A percentile compares a stretch with the other conserved stretches of the same genome.
These are phyloP conservation scores for Asterophora lycoperdoides DNA, from an alignment of 768 basidiomycete species.

Conservation along the genomic window DNA sequence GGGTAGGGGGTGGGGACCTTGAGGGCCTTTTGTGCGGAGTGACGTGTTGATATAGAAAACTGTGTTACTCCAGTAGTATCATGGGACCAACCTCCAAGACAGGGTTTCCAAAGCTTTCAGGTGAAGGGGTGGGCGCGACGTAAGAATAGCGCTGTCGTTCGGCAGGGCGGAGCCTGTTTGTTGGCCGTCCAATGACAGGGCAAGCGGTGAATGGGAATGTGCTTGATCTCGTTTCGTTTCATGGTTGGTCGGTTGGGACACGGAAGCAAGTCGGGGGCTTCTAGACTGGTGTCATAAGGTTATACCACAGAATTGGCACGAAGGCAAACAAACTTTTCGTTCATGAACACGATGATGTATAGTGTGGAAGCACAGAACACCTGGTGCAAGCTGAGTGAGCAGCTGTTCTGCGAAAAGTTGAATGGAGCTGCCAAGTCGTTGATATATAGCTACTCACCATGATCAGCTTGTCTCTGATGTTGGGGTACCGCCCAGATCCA, in stretches of 20 bases:
- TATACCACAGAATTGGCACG: not conserved
- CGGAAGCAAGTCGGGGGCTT: not conserved
- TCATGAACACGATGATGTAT: no score
- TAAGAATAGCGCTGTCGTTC: conserved; percentile 3
- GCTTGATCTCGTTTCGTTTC: not conserved
- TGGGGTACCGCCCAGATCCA: no score
- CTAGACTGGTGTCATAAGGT: not conserved
- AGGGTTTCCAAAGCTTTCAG: conserved; percentile 6
- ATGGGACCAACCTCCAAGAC: conserved; percentile 13
- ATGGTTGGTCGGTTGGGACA: not conserved
- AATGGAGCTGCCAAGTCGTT: not conserved
- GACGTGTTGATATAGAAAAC: conserved; percentile 8
- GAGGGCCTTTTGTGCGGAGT: conserved; percentile 5
- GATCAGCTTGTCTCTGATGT: no score
- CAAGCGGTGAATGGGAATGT: not conserved
- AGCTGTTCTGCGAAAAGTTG: not conserved
- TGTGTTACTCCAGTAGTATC: conserved; percentile 7
- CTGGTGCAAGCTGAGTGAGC: not conserved
- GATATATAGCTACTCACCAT: not conserved
- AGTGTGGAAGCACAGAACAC: not conserved
- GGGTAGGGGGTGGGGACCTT: not conserved
- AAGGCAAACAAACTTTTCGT: not conserved
- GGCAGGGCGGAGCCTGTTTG: conserved; percentile 2
- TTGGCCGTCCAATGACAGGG: not conserved
- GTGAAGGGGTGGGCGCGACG: not conserved